These are phyloP conservation scores for Xylaria longipes DNA, from an alignment of 495 filamentous ascomycete genomes.

Conservation along the genomic window DNA sequence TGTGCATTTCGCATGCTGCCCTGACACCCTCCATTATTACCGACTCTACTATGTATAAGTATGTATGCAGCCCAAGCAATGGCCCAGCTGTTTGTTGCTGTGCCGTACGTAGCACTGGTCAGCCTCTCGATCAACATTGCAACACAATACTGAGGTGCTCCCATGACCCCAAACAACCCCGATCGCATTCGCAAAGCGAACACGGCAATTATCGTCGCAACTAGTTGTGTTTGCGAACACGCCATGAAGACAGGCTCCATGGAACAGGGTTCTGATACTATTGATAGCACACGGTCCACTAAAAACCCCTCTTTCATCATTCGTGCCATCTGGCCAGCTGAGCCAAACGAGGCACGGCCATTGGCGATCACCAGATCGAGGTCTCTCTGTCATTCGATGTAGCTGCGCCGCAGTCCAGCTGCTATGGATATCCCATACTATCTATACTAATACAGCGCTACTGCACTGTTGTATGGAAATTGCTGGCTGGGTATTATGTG, in stretches of 20 bases:
- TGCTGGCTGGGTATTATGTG: neutral
- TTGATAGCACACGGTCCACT: conserved; percentile 26
- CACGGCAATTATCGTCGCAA: neutral
- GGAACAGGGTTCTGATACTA: conserved; percentile 19
- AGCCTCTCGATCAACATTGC: neutral
- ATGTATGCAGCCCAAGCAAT: neutral
- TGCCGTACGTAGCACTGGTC: conserved; percentile 5
- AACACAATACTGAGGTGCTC: neutral
- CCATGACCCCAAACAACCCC: conserved; percentile 15
- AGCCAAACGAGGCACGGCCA: conserved; percentile 26
- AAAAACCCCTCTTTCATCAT: conserved; percentile 13
- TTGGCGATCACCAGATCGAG: conserved; percentile 18
- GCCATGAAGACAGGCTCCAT: conserved; percentile 4
- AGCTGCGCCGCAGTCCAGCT: conserved; percentile 12
- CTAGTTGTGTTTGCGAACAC: conserved; percentile 2
- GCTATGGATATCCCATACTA: conserved; percentile 9
- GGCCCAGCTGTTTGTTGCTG: conserved; percentile 8
- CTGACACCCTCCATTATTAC: conserved; percentile 9
- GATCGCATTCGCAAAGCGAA: conserved; percentile 26
- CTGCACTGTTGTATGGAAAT: neutral
- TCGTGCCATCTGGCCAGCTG: conserved; percentile 22
- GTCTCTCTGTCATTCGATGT: conserved; percentile 16
- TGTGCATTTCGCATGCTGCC: conserved; percentile 8
- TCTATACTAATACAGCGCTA: neutral
- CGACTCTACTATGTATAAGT: too few species aligned